phyloP scores from a whole-genome alignment of 139 green algal genomes.

The Volvox reticuliferus region DNA sequence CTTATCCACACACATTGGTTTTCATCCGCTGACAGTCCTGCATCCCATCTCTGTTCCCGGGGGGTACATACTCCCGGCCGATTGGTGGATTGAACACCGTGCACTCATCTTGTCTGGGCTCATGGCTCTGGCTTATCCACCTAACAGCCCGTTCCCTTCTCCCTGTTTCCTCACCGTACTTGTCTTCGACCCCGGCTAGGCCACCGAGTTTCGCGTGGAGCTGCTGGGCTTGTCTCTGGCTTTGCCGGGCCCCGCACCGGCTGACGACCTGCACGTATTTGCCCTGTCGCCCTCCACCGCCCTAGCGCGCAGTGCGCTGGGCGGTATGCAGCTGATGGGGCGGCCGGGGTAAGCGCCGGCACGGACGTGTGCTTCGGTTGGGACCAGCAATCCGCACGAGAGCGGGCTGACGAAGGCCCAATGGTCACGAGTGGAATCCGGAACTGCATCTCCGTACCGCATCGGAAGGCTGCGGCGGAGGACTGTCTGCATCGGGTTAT shows the following conservation, averaged over 20 bases:
- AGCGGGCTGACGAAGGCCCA: too few species aligned
- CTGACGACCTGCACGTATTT: slow-evolving; percentile 23
- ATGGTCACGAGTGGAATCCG: too few species aligned
- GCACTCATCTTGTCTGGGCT: too few species aligned
- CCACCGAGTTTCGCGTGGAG: slow-evolving; percentile 10
- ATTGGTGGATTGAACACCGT: too few species aligned
- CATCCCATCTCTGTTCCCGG: too few species aligned
- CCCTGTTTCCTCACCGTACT: background rate
- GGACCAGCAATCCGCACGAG: too few species aligned
- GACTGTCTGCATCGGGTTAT: too few species aligned
- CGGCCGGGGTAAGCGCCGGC: background rate
- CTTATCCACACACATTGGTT: too few species aligned
- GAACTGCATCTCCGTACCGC: too few species aligned
- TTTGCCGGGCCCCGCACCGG: background rate
- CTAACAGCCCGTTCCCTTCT: background rate
- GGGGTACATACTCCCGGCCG: background rate
- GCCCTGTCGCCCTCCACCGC: background rate
- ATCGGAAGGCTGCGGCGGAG: too few species aligned
- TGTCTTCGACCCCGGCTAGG: background rate
- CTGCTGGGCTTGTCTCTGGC: background rate
- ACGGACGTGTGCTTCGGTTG: too few species aligned
- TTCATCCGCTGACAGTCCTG: too few species aligned
- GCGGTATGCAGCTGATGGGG: slow-evolving; percentile 9
- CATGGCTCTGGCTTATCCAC: background rate
- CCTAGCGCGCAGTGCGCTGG: background rate